Evolutionary conservation across 2,329 filamentous ascomycete species (phyloP), one percentile per base, ranked within the genome.

Genomic region (Botrytis deweyae): DNA sequence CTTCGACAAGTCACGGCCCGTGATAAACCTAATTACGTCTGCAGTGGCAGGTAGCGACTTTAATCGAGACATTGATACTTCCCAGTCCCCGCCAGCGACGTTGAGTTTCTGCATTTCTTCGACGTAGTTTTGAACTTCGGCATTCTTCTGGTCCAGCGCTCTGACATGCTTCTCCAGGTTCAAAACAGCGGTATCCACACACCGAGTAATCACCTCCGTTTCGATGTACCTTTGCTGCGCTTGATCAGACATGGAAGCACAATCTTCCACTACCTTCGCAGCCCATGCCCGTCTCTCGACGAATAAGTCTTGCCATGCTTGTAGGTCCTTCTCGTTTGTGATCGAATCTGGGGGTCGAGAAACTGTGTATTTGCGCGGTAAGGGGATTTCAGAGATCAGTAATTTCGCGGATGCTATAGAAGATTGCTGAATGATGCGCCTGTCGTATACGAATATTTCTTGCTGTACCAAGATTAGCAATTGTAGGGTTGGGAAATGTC

Each of bases 391-490:
- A 79, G 84, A 83, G 75, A 86, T 79, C 38, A 86, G 81, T 29
- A 83, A 83, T 29, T 85, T 82, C 10, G 84, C 80, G 65, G 83
- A 81, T 55, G 83, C 83, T 12, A 86, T 79, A 70, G 87, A 85
- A 67, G 87, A 84, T 69, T 89, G 83, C 76, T 91, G 87, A 69
- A 92, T 90, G 79, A 92, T 89, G 78, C 91, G 90, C 76, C 94
- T 92, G 83, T 98, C 94, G 83, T 97, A 99, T 70, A 98, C 89
- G 81, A 93, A 98, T 73, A 99, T 90, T 82, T 98, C 94, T 77
- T 90, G 93, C 92, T 97, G 78, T 42, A 69, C 70, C 52, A 22
- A 63, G n/a, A 73, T 81, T 49, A 81, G 78, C 61, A 70, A 70
- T 44, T 42, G 46, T 49, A 46, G 29, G 58, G 18, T 38, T 36